Percentiles rank a stretch among this genome's conserved stretches.
Evolutionary conservation across 2,329 filamentous ascomycete genomes (phyloP).

Genomic region (Pochonia chlamydosporia): DNA sequence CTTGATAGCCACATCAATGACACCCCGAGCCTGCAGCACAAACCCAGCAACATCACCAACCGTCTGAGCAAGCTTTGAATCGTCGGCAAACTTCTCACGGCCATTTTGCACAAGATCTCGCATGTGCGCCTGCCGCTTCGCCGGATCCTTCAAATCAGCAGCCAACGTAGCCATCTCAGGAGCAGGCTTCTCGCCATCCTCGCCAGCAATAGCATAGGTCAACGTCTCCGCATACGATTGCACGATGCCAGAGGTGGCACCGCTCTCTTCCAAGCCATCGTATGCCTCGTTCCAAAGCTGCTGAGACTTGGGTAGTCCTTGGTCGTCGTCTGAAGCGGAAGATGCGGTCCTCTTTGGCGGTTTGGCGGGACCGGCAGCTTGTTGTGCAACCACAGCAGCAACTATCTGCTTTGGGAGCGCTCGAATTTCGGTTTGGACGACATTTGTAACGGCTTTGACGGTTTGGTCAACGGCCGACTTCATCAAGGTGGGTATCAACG

Average conservation of each 20-base stretch:
- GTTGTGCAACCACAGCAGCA: conserved; percentile 6
- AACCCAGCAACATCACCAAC: conserved; percentile 10
- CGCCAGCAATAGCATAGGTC: conserved; percentile 9
- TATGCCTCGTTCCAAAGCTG: conserved; percentile 11
- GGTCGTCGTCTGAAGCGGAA: conserved; percentile 2
- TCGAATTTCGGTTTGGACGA: conserved; percentile 9
- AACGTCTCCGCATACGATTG: conserved; percentile 8
- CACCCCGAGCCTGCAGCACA: conserved; percentile 9
- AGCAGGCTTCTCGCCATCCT: conserved; percentile 1
- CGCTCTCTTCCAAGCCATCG: conserved; percentile 7
- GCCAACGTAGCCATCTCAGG: neutral
- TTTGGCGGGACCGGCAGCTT: neutral
- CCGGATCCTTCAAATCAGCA: conserved; percentile 7
- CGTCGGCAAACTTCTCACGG: conserved; percentile 10
- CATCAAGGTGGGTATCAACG: conserved; percentile 6
- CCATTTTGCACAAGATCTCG: conserved; percentile 8
- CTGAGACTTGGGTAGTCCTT: conserved; percentile 7
- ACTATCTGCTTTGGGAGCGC: conserved; percentile 8
- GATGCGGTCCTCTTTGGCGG: neutral
- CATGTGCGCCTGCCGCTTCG: conserved; percentile 11
- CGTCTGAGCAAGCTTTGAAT: conserved; percentile 9
- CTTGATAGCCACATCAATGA: conserved; percentile 9
- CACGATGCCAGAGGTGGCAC: conserved; percentile 7
- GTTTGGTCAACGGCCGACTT: conserved; percentile 10
- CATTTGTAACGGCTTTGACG: conserved; percentile 8